Conservation (phyloP, 305 asterid species). For the Fraxinus greggii region DNA sequence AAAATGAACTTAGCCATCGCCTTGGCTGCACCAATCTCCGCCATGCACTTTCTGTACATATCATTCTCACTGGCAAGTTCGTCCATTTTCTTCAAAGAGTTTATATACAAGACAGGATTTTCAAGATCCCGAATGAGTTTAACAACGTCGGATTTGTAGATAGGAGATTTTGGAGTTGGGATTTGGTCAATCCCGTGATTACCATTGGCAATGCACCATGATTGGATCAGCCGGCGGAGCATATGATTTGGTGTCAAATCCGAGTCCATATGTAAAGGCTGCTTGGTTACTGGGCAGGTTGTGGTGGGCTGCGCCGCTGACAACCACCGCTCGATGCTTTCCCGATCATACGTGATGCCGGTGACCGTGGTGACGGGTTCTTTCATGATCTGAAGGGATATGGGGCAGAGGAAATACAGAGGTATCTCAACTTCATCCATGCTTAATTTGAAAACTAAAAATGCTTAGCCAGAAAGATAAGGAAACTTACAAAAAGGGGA, state of each 20-base stretch:
- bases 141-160: conserved; percentile 36
- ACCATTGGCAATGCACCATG: conserved; percentile 69
- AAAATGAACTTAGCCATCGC: conserved; percentile 43
- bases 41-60: conserved; percentile 49
- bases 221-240: conserved; percentile 73
- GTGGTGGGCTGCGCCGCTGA: background rate
- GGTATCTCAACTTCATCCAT: conserved; percentile 78
- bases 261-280: conserved; percentile 43
- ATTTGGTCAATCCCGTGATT: conserved; percentile 56
- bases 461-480: background rate
- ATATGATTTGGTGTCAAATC: conserved; percentile 81
- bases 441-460: background rate
- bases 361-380: conserved; percentile 85
- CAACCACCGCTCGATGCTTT: conserved; percentile 73
- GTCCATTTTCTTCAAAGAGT: conserved; percentile 42
- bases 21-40: conserved; percentile 51
- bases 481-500: background rate
- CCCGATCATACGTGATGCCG: conserved; percentile 89
- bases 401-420: conserved; percentile 75
- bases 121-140: conserved; percentile 53
- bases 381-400: conserved; percentile 82
- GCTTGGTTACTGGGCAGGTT: conserved; percentile 73
- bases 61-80: conserved; percentile 48
- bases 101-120: background rate
- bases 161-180: conserved; percentile 66